These are phyloP conservation scores for Venturia carpophila DNA, from an alignment of 2,329 filamentous ascomycete genomes.

Conservation along the genomic window DNA sequence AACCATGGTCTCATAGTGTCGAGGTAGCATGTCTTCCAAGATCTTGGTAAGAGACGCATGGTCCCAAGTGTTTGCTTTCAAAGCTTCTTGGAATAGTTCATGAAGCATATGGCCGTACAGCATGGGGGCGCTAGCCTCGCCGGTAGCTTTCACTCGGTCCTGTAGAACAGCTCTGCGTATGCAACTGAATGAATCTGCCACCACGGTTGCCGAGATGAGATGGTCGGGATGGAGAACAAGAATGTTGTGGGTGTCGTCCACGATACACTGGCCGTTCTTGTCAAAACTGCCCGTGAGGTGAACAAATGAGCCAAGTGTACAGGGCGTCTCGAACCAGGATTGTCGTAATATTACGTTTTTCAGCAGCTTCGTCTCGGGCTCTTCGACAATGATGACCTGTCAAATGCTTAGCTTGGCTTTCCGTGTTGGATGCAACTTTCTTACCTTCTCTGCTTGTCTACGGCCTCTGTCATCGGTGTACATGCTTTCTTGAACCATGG, in stretches of 20 bases:
- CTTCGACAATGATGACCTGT: slow-evolving; percentile 73
- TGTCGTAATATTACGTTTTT: slow-evolving; percentile 70
- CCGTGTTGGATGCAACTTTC: slow-evolving; percentile 18
- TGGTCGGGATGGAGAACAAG: slow-evolving; percentile 92
- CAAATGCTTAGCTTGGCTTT: slow-evolving; percentile 23
- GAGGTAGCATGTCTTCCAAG: slow-evolving; percentile 62
- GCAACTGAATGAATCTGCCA: slow-evolving; percentile 94
- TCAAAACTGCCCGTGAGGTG: slow-evolving; percentile 80
- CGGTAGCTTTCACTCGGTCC: slow-evolving; percentile 87
- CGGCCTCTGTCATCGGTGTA: slow-evolving; percentile 58
- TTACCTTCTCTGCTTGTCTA: slow-evolving; percentile 63
- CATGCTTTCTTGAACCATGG: slow-evolving; percentile 60
- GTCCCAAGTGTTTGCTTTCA: slow-evolving; percentile 78
- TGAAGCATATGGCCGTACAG: slow-evolving; percentile 92
- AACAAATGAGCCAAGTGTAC: slow-evolving; percentile 65
- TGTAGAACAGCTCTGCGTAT: slow-evolving; percentile 86
- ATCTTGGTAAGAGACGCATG: slow-evolving; percentile 55
- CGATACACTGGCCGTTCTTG: slow-evolving; percentile 60
- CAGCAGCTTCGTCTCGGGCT: slow-evolving; percentile 59
- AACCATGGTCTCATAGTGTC: slow-evolving; percentile 82
- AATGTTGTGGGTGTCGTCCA: slow-evolving; percentile 77
- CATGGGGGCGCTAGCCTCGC: slow-evolving; percentile 68
- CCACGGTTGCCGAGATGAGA: slow-evolving; percentile 85
- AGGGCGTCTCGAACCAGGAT: slow-evolving; percentile 78
- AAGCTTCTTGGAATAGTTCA: slow-evolving; percentile 86